A percentile compares a stretch with the other conserved stretches of the same genome.
Evolutionary conservation across 1,284 basidiomycete genomes (phyloP).

Genomic region (Ceratobasidium sp.): DNA sequence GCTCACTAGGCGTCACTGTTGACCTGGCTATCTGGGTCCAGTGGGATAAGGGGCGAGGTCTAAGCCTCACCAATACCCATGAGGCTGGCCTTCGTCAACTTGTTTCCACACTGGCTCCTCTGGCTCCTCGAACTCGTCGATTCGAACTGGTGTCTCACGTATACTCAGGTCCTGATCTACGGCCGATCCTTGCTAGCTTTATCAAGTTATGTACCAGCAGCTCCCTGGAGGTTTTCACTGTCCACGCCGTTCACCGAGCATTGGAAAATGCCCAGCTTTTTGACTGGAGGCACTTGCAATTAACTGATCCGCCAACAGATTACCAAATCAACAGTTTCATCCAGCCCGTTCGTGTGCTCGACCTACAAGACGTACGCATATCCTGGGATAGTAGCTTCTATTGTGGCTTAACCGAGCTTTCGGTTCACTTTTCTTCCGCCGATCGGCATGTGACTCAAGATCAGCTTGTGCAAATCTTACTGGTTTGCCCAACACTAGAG

Average conservation of each 20-base stretch:
- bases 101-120: not conserved
- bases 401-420: not conserved
- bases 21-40: not conserved
- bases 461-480: not conserved
- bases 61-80: too few species aligned
- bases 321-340: not conserved
- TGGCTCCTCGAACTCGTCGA: not conserved
- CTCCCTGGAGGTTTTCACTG: not conserved
- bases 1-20: not conserved
- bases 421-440: not conserved
- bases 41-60: not conserved
- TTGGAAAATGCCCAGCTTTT: too few species aligned
- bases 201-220: not conserved
- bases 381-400: not conserved
- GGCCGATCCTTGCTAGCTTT: not conserved
- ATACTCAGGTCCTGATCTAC: not conserved
- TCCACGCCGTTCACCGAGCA: not conserved
- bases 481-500: not conserved
- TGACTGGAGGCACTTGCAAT: not conserved
- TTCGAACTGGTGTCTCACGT: not conserved
- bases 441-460: not conserved
- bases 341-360: not conserved
- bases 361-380: not conserved
- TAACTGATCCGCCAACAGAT: not conserved
- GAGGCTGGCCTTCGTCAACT: not conserved